Conservation (phyloP, 305 asterid species). For the Plantago coronopus region DNA sequence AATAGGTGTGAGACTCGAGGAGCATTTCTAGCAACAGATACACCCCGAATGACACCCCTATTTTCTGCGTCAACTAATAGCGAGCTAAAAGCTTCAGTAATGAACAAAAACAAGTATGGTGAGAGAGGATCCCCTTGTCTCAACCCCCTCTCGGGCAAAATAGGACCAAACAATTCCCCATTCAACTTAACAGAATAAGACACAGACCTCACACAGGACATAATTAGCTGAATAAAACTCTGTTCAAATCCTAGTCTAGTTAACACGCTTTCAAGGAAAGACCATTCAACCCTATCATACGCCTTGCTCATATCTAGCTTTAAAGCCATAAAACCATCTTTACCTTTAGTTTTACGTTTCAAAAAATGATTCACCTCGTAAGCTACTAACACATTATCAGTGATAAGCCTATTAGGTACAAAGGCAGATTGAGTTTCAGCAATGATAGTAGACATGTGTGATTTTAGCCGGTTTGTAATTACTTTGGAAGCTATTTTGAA, state of each 20-base stretch:
- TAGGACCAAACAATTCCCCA: background rate
- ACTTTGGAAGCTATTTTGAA: too few species aligned
- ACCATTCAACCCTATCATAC: background rate
- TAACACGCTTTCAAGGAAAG: background rate
- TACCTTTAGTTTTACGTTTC: too few species aligned
- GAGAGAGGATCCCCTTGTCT: background rate
- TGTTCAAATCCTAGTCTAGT: background rate
- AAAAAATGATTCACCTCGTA: too few species aligned
- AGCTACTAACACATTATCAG: too few species aligned
- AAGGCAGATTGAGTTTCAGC: background rate
- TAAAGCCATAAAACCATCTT: too few species aligned
- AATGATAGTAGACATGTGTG: background rate
- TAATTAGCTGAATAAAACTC: background rate
- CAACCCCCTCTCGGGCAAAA: background rate
- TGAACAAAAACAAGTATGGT: background rate
- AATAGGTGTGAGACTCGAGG: background rate
- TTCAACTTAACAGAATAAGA: background rate
- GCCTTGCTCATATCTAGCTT: constrained; percentile 5
- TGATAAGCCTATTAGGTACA: too few species aligned
- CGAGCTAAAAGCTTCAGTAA: background rate
- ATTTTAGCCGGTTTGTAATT: background rate
- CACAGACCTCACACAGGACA: background rate
- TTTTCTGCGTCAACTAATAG: too few species aligned
- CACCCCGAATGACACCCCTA: rapidly evolving
- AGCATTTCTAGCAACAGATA: background rate